Evolutionary conservation across 2,329 filamentous ascomycete genomes (phyloP).

Genomic region (Amesomyces nigricolor): DNA sequence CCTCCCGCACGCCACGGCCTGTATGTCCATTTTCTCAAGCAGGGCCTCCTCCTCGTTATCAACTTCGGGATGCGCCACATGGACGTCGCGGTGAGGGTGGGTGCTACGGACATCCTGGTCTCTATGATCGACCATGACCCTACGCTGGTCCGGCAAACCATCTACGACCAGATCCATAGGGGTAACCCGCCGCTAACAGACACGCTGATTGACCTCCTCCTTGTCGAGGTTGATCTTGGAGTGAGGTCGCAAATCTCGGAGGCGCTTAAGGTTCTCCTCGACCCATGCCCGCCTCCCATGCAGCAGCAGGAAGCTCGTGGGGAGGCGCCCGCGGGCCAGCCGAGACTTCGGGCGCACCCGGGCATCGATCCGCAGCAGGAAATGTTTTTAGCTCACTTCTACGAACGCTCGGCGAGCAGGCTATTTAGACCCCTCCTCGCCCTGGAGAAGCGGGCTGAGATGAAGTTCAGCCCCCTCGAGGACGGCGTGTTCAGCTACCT

Average conservation of each 20-base stretch:
- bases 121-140: constrained; percentile 95
- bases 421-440: constrained; percentile 84
- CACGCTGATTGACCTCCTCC: constrained; percentile 82
- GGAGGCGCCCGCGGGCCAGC: constrained; percentile 50
- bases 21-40: constrained; percentile 83
- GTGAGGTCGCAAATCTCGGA: constrained; percentile 95
- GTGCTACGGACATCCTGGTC: constrained; percentile 88
- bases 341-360: constrained; percentile 52
- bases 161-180: constrained; percentile 86
- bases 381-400: constrained; percentile 80
- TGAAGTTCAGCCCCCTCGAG: constrained; percentile 72
- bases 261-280: constrained; percentile 87
- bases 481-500: constrained; percentile 88
- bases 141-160: constrained; percentile 86
- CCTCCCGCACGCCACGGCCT: constrained; percentile 72
- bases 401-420: constrained; percentile 76
- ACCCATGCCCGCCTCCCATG: constrained; percentile 50
- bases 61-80: constrained; percentile 83
- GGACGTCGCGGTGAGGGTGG: constrained; percentile 80
- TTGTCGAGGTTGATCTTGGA: constrained; percentile 86
- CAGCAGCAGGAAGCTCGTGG: constrained; percentile 35
- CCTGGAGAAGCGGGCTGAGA: constrained; percentile 62
- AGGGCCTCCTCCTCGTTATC: constrained; percentile 84
- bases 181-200: constrained; percentile 83
- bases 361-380: constrained; percentile 69